Base-by-base conservation (phyloP, 2,329 filamentous ascomycete species). In the Hortaea sp. region DNA sequence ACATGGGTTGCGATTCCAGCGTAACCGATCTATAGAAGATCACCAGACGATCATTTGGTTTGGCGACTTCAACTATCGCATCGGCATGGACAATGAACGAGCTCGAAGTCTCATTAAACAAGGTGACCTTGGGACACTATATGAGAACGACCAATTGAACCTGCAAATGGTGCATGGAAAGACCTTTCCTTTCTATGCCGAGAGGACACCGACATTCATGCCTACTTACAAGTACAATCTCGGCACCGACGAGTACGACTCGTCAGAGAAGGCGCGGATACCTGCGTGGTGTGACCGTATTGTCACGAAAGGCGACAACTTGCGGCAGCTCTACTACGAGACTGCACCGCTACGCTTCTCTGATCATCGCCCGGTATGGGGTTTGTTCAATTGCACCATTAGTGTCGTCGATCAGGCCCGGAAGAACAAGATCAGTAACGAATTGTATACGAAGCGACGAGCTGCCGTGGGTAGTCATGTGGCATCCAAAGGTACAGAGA, bases 201-300 rank as follows among this genome's bases (percentile, higher is more conserved):
- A 98, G 67, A 84, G 85, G 5, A 79, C 79, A 45, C 94, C 97
- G 54, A 84, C 75, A 1, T 98, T 98, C 62, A 75, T 85, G 58
- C 92, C 92, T 0, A 98, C 92, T 0, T 98, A 98, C 71, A 95
- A 94, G 66, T 98, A 87, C 62, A 87, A 98, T 62, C 73, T 95
- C 50, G 88, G 87, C 29, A 85, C 79, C 3, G 88, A 97, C 63
- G 77, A 77, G 44, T 98, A 95, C 64, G 92, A 98, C 64, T 90
- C 85, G 7, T 95, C 90, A 42, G 90, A 97, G 60, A 98, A 98
- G 65, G 81, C 84, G 45, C 82, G 92, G 11, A 95, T 97, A 51
- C 92, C 92, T 2, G 92, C 92, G 0, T 98, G 92, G 92, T 95
- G 89, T 50, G 92, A 98, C 66, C 85, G 92, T 34, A 85, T 98